These are phyloP conservation scores for Daldinia decipiens DNA, from an alignment of 495 filamentous ascomycete genomes.

Conservation along the genomic window DNA sequence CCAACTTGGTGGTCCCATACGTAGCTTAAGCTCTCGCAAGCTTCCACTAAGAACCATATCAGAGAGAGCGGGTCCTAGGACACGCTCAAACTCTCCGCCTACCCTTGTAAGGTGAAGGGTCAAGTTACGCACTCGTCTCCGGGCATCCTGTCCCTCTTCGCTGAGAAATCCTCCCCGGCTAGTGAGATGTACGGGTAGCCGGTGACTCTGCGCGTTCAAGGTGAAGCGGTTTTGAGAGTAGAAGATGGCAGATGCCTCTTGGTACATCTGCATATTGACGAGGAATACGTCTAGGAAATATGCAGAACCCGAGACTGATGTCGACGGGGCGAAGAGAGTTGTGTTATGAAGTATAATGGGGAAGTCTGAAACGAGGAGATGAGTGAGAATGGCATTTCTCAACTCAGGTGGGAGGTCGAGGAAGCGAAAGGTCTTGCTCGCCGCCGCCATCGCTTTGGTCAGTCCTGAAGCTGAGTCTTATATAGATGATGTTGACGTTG, in stretches of 20 bases:
- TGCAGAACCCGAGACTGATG: not conserved
- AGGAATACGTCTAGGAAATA: conserved; percentile 46
- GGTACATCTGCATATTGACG: conserved; percentile 48
- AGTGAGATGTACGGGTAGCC: conserved; percentile 42
- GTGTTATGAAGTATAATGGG: conserved; percentile 40
- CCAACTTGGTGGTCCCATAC: conserved; percentile 32
- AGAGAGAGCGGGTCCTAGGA: conserved; percentile 40
- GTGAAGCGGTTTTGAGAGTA: conserved; percentile 50
- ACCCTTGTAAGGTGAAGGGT: conserved; percentile 45
- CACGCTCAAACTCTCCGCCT: conserved; percentile 45
- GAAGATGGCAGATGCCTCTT: conserved; percentile 49
- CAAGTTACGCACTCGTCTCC: conserved; percentile 45
- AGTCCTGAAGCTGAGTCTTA: not conserved
- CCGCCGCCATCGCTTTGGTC: conserved; percentile 11
- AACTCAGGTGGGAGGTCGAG: conserved; percentile 79
- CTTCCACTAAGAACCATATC: conserved; percentile 48
- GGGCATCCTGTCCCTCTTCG: conserved; percentile 39
- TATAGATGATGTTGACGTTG: conserved; percentile 1
- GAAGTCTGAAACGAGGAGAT: conserved; percentile 39
- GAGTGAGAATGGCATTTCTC: conserved; percentile 75
- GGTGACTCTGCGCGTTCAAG: conserved; percentile 45
- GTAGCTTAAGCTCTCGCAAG: conserved; percentile 43
- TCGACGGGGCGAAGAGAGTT: conserved; percentile 29
- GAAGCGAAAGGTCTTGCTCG: conserved; percentile 32
- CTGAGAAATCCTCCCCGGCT: conserved; percentile 34